Evolutionary conservation across 1,139 yeast species (phyloP).

Genomic region (Keqinozyma sinolaborantium): DNA sequence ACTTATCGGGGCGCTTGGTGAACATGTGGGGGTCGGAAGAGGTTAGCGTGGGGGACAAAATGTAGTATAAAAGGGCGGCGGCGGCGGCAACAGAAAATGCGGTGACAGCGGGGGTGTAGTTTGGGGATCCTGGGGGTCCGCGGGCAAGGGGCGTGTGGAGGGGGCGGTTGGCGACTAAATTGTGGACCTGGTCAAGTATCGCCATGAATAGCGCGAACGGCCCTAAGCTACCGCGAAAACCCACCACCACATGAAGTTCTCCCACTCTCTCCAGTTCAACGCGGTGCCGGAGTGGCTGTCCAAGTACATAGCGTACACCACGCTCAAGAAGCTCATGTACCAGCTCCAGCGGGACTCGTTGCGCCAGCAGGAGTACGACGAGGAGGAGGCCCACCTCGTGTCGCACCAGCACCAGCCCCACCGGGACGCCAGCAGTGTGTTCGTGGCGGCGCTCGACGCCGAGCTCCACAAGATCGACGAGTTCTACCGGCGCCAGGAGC

Average conservation of each 20-base stretch:
- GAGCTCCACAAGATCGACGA: constrained; percentile 59
- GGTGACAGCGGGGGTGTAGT: neutral
- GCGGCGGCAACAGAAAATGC: neutral
- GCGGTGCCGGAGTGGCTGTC: constrained; percentile 80
- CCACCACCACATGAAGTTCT: constrained; percentile 52
- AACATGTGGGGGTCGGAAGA: constrained; percentile 26
- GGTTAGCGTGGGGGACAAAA: constrained; percentile 9
- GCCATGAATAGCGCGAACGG: neutral
- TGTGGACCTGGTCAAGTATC: constrained; percentile 1
- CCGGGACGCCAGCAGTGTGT: constrained; percentile 29
- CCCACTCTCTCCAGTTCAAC: constrained; percentile 68
- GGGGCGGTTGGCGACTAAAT: constrained; percentile 2
- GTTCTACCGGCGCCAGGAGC: constrained; percentile 54
- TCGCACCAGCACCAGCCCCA: constrained; percentile 20
- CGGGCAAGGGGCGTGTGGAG: neutral
- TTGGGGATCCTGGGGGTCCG: no score
- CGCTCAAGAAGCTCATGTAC: constrained; percentile 60
- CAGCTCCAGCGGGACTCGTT: constrained; percentile 59
- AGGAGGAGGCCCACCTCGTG: constrained; percentile 26
- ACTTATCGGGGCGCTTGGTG: constrained; percentile 61
- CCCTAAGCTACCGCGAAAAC: constrained; percentile 1
- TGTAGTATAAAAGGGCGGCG: no score
- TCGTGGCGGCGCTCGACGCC: constrained; percentile 51
- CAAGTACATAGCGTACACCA: constrained; percentile 62
- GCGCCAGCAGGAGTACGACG: constrained; percentile 21